phyloP scores from a whole-genome alignment of 1,284 basidiomycete species.

The Tausonia pullulans region DNA sequence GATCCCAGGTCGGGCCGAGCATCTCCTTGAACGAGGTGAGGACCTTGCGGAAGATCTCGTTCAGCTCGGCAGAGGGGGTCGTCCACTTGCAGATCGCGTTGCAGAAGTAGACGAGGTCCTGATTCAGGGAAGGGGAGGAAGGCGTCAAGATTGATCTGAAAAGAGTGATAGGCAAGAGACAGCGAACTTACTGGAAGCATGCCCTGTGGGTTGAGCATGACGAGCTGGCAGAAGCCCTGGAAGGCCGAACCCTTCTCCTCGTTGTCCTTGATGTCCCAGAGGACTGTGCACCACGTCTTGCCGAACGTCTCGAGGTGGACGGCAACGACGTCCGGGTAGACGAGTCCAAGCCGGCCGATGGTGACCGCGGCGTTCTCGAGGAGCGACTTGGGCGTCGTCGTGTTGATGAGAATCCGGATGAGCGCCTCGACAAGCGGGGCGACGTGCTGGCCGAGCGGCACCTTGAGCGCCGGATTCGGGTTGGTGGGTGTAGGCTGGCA shows the following conservation, averaged over 20 bases:
- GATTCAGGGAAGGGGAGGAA: constrained; percentile 13
- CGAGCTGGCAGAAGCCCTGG: constrained; percentile 90
- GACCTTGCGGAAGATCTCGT: constrained; percentile 74
- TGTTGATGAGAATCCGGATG: constrained; percentile 80
- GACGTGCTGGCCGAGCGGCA: constrained; percentile 78
- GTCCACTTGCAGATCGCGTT: constrained; percentile 94
- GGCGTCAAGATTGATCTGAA: not conserved
- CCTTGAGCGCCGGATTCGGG: constrained; percentile 1
- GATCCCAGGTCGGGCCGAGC: constrained; percentile 62
- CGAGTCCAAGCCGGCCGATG: constrained; percentile 91
- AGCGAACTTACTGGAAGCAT: constrained; percentile 59
- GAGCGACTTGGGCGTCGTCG: constrained; percentile 83
- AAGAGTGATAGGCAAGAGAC: not conserved
- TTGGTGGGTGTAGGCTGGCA: constrained; percentile 38
- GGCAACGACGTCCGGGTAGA: constrained; percentile 78
- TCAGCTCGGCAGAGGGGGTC: constrained; percentile 73
- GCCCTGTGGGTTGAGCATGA: constrained; percentile 83
- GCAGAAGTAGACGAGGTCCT: constrained; percentile 90
- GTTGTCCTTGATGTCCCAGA: constrained; percentile 98
- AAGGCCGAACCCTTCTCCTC: constrained; percentile 99
- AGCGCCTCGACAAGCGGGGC: constrained; percentile 74
- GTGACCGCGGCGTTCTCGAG: constrained; percentile 98
- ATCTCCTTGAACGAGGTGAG: constrained; percentile 75
- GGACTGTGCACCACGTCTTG: constrained; percentile 89
- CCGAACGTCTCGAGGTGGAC: constrained; percentile 85